Evolutionary conservation across 441 rosid species (phyloP), one percentile per base, ranked within the genome.

Genomic region (Pelargonium fulgidum): DNA sequence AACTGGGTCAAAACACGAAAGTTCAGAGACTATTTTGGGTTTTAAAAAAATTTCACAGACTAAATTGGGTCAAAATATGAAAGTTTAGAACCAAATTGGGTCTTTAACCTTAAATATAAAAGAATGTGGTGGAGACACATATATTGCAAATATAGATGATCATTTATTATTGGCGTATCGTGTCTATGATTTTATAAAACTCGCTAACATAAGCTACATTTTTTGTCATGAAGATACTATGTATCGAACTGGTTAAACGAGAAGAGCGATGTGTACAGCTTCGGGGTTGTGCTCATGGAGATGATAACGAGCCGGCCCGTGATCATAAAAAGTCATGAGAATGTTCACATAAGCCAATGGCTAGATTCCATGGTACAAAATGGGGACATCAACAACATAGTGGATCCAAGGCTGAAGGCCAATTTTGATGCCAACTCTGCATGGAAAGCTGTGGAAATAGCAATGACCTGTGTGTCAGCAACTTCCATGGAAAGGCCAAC

Each of bases 221-320:
- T 47, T 52, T 1, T 11, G 19, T 1, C 39, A 2, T n/a, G 22
- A 29, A 68, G 71, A 20, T 68, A 26, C 39, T 16, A 54, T 9
- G 22, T 19, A 29, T 54, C 64, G 3, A 36, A 54, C 45, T 22
- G 58, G 62, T 56, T 68, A 16, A 68, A 29, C 11, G 36, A 26
- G 20, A 68, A 68, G 26, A 68, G 71, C 47, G 71, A 68, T 41
- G 71, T 68, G 24, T 68, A 10, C 26, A 68, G 71, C 33, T 68
- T 68, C n/a, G 71, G 71, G 44, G 36, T 68, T 14, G 42, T 68
- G 20, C 56, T 68, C 2, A 24, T 68, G 9, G 71, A 68, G 29
- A 16, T 68, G 13, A 68, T 68, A 16, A 68, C 71, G 2, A 16
- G 71, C n/a, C 64, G 33, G 3, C 64, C 64, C 3, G 64, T 44